Evolutionary conservation across 2,329 filamentous ascomycete species (phyloP).

Genomic region (Sporothrix dimorphospora): DNA sequence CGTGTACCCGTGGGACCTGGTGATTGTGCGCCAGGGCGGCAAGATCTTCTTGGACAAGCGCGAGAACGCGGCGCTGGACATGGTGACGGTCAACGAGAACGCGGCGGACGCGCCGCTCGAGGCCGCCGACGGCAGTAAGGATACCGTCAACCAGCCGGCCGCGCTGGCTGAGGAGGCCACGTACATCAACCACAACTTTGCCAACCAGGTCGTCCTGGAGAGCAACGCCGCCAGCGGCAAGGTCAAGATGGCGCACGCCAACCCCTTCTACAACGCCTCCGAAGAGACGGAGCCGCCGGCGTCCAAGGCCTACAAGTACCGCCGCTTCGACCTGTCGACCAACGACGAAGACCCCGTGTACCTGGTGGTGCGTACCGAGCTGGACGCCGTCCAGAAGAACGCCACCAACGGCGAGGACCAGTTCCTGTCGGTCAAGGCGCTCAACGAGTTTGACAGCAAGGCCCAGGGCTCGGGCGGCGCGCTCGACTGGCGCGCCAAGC

Average conservation of each 20-base stretch:
- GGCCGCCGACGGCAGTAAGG: slow-evolving; percentile 87
- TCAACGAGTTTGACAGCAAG: slow-evolving; percentile 99
- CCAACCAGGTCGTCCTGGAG: slow-evolving; percentile 91
- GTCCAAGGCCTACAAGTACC: slow-evolving; percentile 98
- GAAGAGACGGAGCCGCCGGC: slow-evolving; percentile 93
- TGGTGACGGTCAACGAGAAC: slow-evolving; percentile 99
- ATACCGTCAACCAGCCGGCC: slow-evolving; percentile 89
- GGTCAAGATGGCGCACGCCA: slow-evolving; percentile 82
- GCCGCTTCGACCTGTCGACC: slow-evolving; percentile 91
- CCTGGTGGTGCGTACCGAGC: slow-evolving; percentile 89
- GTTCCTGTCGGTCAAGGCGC: slow-evolving; percentile 86
- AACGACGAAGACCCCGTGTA: slow-evolving; percentile 94
- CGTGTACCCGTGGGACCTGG: slow-evolving; percentile 97
- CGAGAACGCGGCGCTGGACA: slow-evolving; percentile 89
- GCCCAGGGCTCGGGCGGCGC: slow-evolving; percentile 93
- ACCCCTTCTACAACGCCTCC: slow-evolving; percentile 95
- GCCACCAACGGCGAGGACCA: slow-evolving; percentile 90
- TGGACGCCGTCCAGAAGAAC: slow-evolving; percentile 98
- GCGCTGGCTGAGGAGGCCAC: slow-evolving; percentile 96
- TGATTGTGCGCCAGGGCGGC: slow-evolving; percentile 89
- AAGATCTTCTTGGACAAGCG: slow-evolving; percentile 99
- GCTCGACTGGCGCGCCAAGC: slow-evolving; percentile 95
- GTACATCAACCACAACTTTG: slow-evolving; percentile 99
- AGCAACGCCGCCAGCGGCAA: slow-evolving; percentile 73
- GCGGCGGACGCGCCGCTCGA: slow-evolving; percentile 93